phyloP scores from a whole-genome alignment of 805 yeast species.

The Yarrowia sp. region DNA sequence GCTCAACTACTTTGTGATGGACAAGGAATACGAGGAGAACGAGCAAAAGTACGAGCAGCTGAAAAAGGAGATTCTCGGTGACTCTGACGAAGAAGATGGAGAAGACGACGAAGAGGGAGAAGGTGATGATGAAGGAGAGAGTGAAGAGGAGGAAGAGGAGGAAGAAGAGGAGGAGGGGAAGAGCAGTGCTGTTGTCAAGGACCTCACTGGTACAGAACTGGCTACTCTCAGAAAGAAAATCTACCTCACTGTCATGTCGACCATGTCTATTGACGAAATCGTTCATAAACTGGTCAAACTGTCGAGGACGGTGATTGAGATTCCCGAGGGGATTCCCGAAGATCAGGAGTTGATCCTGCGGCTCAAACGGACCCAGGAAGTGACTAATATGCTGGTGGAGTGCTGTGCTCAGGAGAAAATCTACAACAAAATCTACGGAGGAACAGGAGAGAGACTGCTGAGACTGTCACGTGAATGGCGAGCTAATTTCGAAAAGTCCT shows the following conservation, averaged over 20 bases:
- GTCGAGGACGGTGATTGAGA: constrained; percentile 47
- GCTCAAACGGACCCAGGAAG: constrained; percentile 55
- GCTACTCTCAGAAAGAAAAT: constrained; percentile 75
- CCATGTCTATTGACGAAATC: constrained; percentile 91
- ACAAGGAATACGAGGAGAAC: constrained; percentile 57
- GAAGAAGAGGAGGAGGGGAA: constrained; percentile 40
- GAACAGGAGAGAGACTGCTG: constrained; percentile 71
- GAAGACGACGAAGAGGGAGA: constrained; percentile 36
- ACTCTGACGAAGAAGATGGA: constrained; percentile 43
- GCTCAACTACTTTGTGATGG: constrained; percentile 61
- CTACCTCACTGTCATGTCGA: constrained; percentile 83
- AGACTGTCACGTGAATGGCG: constrained; percentile 64
- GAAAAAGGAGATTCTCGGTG: constrained; percentile 57
- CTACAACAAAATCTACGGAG: constrained; percentile 84
- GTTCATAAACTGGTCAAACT: constrained; percentile 76
- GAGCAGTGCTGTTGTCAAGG: constrained; percentile 55
- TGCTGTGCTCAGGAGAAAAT: constrained; percentile 86
- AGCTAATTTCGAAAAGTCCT: constrained; percentile 58
- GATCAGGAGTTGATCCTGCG: constrained; percentile 49
- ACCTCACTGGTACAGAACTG: constrained; percentile 71
- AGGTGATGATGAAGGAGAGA: constrained; percentile 41
- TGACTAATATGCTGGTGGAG: constrained; percentile 76
- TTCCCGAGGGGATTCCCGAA: constrained; percentile 44
- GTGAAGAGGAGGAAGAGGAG: constrained; percentile 42
- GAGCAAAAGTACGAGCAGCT: constrained; percentile 59